Conservation (phyloP, 257 asterid genomes). For the Schizonepeta tenuifolia region DNA sequence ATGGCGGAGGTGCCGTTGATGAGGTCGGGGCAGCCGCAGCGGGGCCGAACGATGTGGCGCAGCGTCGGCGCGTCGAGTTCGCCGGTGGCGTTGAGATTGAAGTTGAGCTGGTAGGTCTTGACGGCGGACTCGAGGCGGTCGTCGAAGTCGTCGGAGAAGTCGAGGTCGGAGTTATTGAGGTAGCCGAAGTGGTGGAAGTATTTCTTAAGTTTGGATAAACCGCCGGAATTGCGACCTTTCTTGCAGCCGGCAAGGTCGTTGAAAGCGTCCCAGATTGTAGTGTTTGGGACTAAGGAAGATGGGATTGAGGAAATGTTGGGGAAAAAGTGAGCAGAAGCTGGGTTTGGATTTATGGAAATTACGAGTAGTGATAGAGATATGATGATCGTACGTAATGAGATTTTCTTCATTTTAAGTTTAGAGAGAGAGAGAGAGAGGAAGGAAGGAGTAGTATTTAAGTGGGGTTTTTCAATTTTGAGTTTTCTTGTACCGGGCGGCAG, state of each 20-base stretch:
- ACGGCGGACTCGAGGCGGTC: conserved; percentile 59
- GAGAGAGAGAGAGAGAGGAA: background rate
- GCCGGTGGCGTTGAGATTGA: conserved; percentile 72
- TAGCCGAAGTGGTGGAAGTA: conserved; percentile 76
- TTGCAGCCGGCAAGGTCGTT: conserved; percentile 54
- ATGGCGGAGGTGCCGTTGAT: conserved; percentile 61
- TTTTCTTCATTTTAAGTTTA: conserved; percentile 29
- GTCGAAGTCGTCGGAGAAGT: conserved; percentile 74
- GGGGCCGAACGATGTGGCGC: conserved; percentile 53
- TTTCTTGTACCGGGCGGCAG: background rate
- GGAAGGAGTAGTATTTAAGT: background rate
- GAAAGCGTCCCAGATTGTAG: conserved; percentile 60
- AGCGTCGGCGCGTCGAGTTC: conserved; percentile 55
- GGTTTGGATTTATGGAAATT: conserved; percentile 17
- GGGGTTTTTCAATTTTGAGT: too few species aligned
- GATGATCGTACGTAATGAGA: conserved; percentile 16
- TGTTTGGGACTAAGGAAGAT: conserved; percentile 42
- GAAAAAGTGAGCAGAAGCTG: conserved; percentile 45
- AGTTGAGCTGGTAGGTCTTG: conserved; percentile 66
- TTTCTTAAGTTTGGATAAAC: conserved; percentile 55
- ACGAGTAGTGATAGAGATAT: conserved; percentile 13
- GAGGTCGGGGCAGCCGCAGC: conserved; percentile 79
- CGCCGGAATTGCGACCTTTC: conserved; percentile 52
- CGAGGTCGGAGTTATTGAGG: conserved; percentile 38
- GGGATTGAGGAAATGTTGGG: conserved; percentile 56